These are phyloP conservation scores for Triticum urartu DNA, from an alignment of 176 grass and related monocot species.

Conservation along the genomic window DNA sequence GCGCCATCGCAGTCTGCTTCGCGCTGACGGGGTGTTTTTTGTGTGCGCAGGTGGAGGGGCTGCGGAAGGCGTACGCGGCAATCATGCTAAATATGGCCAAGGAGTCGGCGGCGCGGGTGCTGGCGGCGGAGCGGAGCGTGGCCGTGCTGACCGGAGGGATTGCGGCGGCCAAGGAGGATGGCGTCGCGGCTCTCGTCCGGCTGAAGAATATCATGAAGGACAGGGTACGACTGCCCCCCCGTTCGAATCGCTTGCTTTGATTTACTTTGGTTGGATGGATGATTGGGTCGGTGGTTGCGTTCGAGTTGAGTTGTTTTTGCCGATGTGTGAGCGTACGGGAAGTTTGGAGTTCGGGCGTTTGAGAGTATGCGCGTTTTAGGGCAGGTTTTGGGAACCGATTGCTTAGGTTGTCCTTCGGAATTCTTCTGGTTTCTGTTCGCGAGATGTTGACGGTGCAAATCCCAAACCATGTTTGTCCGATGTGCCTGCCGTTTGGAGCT, in stretches of 20 bases:
- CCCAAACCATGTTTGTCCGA: not conserved
- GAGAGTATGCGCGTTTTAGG: not conserved
- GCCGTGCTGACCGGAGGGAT: slow-evolving; percentile 24
- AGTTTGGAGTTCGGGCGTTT: slow-evolving; percentile 18
- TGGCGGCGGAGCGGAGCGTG: slow-evolving; percentile 69
- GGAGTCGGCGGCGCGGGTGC: slow-evolving; percentile 85
- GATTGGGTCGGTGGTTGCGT: not conserved
- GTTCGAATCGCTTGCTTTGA: not conserved
- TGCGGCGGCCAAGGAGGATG: slow-evolving; percentile 47
- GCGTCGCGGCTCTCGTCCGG: slow-evolving; percentile 47
- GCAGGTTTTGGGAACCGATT: slow-evolving; percentile 26
- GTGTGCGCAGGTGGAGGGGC: slow-evolving; percentile 42
- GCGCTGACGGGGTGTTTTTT: not conserved
- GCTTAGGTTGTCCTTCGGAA: slow-evolving; percentile 12
- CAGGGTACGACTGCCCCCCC: slow-evolving; percentile 32
- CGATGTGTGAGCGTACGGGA: not conserved
- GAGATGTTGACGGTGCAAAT: not conserved
- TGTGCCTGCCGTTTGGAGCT: slow-evolving; percentile 15
- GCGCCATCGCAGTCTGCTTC: not conserved
- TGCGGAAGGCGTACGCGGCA: slow-evolving; percentile 71
- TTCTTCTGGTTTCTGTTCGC: not conserved
- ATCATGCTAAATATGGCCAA: slow-evolving; percentile 80
- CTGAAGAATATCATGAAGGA: slow-evolving; percentile 56
- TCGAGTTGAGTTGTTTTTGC: not conserved
- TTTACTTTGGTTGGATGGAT: not conserved